Evolutionary conservation across 768 basidiomycete species (phyloP).

Genomic region (Podaxis sp.): DNA sequence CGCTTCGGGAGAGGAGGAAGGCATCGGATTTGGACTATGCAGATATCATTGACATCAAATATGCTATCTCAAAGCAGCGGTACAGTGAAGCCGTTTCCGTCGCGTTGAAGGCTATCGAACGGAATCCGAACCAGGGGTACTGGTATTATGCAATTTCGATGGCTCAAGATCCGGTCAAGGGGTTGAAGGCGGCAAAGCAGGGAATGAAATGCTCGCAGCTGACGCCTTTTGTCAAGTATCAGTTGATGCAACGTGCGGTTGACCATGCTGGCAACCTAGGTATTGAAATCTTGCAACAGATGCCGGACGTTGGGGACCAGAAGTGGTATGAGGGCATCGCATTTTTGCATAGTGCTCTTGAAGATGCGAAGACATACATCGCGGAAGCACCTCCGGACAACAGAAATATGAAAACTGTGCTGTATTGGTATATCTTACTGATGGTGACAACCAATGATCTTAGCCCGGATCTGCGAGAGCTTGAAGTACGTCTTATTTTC

Average conservation of each 20-base stretch:
- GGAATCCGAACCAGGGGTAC: slow-evolving; percentile 59
- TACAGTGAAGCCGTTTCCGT: slow-evolving; percentile 45
- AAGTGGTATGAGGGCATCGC: slow-evolving; percentile 62
- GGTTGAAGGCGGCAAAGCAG: no score
- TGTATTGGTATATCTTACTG: slow-evolving; percentile 59
- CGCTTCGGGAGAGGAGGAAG: slow-evolving; percentile 38
- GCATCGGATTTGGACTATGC: slow-evolving; percentile 47
- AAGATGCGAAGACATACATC: slow-evolving; percentile 58
- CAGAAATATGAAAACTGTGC: slow-evolving; percentile 54
- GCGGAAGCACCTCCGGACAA: slow-evolving; percentile 56
- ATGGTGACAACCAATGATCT: slow-evolving; percentile 51
- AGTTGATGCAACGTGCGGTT: no score
- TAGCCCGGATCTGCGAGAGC: slow-evolving; percentile 45
- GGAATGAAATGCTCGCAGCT: no score
- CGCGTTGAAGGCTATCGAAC: slow-evolving; percentile 46
- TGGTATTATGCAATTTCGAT: slow-evolving; percentile 63
- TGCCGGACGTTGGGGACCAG: neutral
- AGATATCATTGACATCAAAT: slow-evolving; percentile 67
- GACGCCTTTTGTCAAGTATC: no score
- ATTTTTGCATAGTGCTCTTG: slow-evolving; percentile 55
- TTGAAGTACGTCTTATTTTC: slow-evolving; percentile 25
- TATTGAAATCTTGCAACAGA: slow-evolving; percentile 22
- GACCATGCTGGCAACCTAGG: slow-evolving; percentile 39
- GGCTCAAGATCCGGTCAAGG: slow-evolving; percentile 35
- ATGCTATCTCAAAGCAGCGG: slow-evolving; percentile 45